Base-by-base conservation (phyloP, 805 yeast genomes). In the Komagataella populi region DNA sequence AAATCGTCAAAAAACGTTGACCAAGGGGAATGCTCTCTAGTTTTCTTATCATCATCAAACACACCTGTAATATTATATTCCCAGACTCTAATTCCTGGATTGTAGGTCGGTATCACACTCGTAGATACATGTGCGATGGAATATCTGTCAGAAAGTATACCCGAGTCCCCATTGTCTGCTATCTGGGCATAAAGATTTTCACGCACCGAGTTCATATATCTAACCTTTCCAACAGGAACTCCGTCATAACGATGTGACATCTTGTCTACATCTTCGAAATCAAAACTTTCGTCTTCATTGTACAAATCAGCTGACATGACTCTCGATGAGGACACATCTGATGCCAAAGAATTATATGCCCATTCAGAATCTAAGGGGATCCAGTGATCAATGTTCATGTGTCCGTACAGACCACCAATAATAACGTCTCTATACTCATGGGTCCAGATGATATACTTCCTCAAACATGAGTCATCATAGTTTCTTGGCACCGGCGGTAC, bases 361-460 rank as follows among this genome's bases (percentile, higher is more conserved):
- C 77, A 76, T 48, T 73, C 74, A 1, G 87, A 74, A 66, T 87
- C 91, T 54, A 84, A 69, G 0, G 95, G 88, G 47, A 85, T 73
- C 62, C 84, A 87, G 67, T 87, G 96, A 62, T 88, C 96, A 51
- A 87, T 71, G 64, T 87, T 87, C 96, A 87, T 87, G 62, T 87
- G 96, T 0, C 96, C 96, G 63, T 77, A 87, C 30, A 87, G 67
- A 8, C 90, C 88, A 17, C 96, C 96, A 55, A 88, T 71, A 23
- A 87, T 84, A 45, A 87, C 76, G 63, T 87, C 96, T 56, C 95
- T 72, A 62, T 83, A 87, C 62, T 87, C 96, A 59, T 86, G 79
- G 43, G 81, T 67, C 95, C 95, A 87, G n/a, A 81, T 73, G 22
- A 84, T 76, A 64, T 80, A 83, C 63, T 87, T 87, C 49, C 87